Evolutionary conservation across 495 filamentous ascomycete species (phyloP).

Genomic region (Talaromyces stipitatus): DNA sequence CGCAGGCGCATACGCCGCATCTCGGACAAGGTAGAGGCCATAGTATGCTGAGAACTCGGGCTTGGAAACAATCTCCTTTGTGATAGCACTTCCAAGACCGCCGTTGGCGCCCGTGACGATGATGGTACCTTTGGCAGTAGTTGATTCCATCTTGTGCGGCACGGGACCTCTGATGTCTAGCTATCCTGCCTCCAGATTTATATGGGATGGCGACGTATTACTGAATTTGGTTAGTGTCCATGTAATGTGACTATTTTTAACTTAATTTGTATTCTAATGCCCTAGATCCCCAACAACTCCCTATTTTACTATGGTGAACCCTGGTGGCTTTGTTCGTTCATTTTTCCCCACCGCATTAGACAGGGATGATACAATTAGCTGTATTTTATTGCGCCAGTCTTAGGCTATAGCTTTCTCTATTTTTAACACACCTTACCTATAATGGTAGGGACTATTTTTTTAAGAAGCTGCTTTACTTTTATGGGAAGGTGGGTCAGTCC

Average conservation of each 20-base stretch:
- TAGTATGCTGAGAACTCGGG: slow-evolving; percentile 20
- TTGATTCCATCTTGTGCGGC: neutral
- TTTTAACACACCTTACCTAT: no score
- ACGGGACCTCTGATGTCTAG: neutral
- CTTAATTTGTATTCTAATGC: neutral
- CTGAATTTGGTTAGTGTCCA: neutral
- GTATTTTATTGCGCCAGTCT: neutral
- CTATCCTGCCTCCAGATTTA: neutral
- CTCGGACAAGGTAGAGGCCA: slow-evolving; percentile 32
- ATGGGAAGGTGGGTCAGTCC: no score
- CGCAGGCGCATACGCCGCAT: slow-evolving; percentile 12
- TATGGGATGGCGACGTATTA: neutral
- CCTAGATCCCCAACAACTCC: neutral
- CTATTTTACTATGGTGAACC: no score
- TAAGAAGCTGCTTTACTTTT: no score
- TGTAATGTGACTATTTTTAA: neutral
- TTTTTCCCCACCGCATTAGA: neutral
- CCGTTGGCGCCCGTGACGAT: slow-evolving; percentile 39
- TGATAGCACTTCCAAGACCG: slow-evolving; percentile 27
- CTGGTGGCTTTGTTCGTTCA: neutral
- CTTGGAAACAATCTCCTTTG: slow-evolving; percentile 24
- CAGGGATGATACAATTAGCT: neutral
- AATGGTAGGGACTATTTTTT: no score
- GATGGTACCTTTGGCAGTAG: slow-evolving; percentile 18
- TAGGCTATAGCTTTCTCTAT: no score